A percentile compares a stretch with the other conserved stretches of the same genome.
phyloP scores from a whole-genome alignment of 305 asterid species.

The Withania somnifera region DNA sequence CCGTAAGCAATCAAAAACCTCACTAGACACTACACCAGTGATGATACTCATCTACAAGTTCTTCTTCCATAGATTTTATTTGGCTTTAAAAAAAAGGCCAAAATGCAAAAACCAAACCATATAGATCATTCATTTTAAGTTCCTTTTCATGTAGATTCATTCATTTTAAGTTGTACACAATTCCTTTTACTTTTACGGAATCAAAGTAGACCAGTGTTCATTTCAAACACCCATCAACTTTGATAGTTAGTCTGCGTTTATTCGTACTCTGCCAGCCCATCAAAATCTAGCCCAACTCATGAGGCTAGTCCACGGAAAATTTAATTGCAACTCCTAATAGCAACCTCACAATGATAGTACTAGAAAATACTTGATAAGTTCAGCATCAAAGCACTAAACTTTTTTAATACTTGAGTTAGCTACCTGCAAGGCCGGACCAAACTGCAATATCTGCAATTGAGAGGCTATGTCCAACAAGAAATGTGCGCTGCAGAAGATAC shows the following conservation, averaged over 20 bases:
- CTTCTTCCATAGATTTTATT: not conserved
- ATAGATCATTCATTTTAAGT: not conserved
- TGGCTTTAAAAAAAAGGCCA: not conserved
- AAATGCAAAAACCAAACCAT: not conserved
- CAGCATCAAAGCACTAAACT: not conserved
- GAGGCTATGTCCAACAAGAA: slow-evolving; percentile 51
- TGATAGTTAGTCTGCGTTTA: not conserved
- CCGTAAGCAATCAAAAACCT: not conserved
- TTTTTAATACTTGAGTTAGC: not conserved
- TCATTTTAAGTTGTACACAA: not conserved
- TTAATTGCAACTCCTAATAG: not conserved
- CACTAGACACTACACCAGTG: not conserved
- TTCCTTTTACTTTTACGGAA: not conserved
- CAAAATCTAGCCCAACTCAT: not conserved
- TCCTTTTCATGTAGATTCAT: not conserved
- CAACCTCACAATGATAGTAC: not conserved
- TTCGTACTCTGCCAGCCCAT: not conserved
- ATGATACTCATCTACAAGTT: not conserved
- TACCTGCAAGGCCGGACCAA: slow-evolving; percentile 88
- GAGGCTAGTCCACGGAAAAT: not conserved
- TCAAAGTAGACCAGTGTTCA: not conserved
- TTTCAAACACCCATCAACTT: not conserved
- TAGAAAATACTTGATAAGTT: not conserved
- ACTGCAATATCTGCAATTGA: slow-evolving; percentile 79
- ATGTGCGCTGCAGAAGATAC: slow-evolving; percentile 46